Base-by-base conservation (phyloP, 169 alveolate genomes). In the Plasmodium vivax region DNA sequence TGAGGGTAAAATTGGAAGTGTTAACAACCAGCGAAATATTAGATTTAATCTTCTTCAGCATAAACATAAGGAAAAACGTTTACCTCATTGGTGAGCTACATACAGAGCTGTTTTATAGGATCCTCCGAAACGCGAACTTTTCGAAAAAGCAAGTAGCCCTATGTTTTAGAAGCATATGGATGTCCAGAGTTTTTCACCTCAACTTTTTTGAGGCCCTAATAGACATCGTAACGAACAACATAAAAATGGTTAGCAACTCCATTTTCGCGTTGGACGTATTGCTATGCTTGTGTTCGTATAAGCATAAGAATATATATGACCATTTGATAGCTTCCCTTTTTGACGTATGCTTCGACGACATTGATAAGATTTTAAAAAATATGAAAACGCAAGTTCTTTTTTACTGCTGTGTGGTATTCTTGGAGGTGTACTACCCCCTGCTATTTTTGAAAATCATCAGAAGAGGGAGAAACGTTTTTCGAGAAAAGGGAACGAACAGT, bases 81-180 rank as follows among this genome's bases (percentile, higher is more conserved):
- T 80, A 34, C 74, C 45, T 80, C 54, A 90, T 90, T 34, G 74
- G 94, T 62, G 94, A 90, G 83, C 36, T 90, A 30, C 74, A 90
- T 54, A 90, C 91, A 14, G 83, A 79, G n/a, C 30, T 90, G 36
- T 90, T 79, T 90, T 90, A 79, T 68, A 80, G 90, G 82, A 80
- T 90, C 23, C 32, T 80, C 34, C 84, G 94, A 90, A 90, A 68
- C 32, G 71, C 9, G 27, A n/a, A 38, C 38, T 79, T 90, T 80
- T 58, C 91, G 32, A 90, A 80, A 80, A 79, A 79, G 27, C 77
- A 90, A 74, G 2, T 90, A 68, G 32, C 9, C 23, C 90, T 90
- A n/a, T 72, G 71, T 58, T 90, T 90, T 90, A 79, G 83, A 80
- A 90, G 94, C 51, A 90, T 90, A 71, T 90, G 94, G 94, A 62